These are phyloP conservation scores for Lactarius trivialis DNA, from an alignment of 768 basidiomycete genomes.

Conservation along the genomic window DNA sequence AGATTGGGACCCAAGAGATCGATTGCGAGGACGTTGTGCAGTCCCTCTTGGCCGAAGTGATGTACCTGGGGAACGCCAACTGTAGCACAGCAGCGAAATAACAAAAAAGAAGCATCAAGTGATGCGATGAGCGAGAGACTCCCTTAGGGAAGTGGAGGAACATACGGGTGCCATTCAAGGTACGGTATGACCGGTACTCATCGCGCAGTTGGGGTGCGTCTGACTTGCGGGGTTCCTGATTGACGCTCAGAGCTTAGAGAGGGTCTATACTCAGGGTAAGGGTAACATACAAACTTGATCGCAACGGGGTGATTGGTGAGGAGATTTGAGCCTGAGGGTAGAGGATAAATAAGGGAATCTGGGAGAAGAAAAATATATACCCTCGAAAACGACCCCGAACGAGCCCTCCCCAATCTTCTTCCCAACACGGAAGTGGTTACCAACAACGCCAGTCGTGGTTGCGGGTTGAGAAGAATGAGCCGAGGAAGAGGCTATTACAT, in stretches of 20 bases:
- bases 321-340: constrained; percentile 67
- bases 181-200: constrained; percentile 96
- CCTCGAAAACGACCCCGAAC: constrained; percentile 98
- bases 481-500: constrained; percentile 77
- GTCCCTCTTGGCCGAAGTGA: constrained; percentile 97
- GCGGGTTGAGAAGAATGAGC: constrained; percentile 50
- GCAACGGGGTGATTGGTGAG: constrained; percentile 84
- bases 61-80: constrained; percentile 97
- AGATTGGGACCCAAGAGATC: constrained; percentile 96
- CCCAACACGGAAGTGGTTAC: constrained; percentile 80
- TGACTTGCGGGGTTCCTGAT: constrained; percentile 90
- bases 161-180: constrained; percentile 83
- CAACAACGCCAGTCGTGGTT: constrained; percentile 67
- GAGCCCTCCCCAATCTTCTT: constrained; percentile 99
- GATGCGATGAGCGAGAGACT: neutral
- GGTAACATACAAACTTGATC: constrained; percentile 83
- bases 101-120: neutral
- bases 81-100: constrained; percentile 30
- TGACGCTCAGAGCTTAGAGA: constrained; percentile 13
- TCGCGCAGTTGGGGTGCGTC: constrained; percentile 97
- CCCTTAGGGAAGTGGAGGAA: constrained; percentile 21
- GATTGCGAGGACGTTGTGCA: constrained; percentile 93
- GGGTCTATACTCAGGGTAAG: neutral
- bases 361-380: constrained; percentile 38
- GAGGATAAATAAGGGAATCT: constrained; percentile 1